A percentile compares a stretch with the other conserved stretches of the same genome.
Conservation (phyloP, 2,329 filamentous ascomycete species). For the Botryotinia calthae region DNA sequence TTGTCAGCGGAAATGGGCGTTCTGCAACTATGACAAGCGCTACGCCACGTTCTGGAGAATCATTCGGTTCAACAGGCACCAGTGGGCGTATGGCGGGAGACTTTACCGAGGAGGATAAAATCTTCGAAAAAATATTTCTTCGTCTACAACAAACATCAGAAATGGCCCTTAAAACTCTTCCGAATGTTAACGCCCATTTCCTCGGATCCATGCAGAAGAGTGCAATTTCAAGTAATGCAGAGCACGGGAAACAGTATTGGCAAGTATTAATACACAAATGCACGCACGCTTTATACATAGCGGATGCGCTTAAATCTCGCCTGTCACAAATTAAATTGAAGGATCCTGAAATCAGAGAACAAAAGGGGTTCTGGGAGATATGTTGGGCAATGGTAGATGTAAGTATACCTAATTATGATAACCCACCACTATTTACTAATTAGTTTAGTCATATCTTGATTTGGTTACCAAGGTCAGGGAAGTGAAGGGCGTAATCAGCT, state of each 20-base stretch:
- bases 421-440: constrained; percentile 30
- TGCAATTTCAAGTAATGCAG: constrained; percentile 56
- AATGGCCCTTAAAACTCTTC: constrained; percentile 68
- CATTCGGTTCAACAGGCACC: constrained; percentile 57
- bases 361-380: constrained; percentile 62
- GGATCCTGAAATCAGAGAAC: constrained; percentile 70
- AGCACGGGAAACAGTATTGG: constrained; percentile 64
- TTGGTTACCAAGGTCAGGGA: constrained; percentile 61
- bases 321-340: constrained; percentile 80
- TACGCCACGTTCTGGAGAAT: constrained; percentile 82
- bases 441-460: constrained; percentile 59
- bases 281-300: constrained; percentile 66
- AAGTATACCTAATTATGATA: constrained; percentile 15
- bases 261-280: constrained; percentile 70
- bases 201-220: constrained; percentile 61
- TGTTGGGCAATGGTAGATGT: constrained; percentile 70
- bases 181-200: constrained; percentile 67
- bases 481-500: constrained; percentile 46
- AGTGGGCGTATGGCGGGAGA: constrained; percentile 46
- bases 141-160: constrained; percentile 73
- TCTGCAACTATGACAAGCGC: constrained; percentile 48
- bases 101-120: constrained; percentile 71
- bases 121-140: constrained; percentile 80
- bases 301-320: constrained; percentile 68
- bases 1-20: constrained; percentile 50